Conservation (phyloP, 2,329 filamentous ascomycete genomes). For the Nigrospora osmanthi region DNA sequence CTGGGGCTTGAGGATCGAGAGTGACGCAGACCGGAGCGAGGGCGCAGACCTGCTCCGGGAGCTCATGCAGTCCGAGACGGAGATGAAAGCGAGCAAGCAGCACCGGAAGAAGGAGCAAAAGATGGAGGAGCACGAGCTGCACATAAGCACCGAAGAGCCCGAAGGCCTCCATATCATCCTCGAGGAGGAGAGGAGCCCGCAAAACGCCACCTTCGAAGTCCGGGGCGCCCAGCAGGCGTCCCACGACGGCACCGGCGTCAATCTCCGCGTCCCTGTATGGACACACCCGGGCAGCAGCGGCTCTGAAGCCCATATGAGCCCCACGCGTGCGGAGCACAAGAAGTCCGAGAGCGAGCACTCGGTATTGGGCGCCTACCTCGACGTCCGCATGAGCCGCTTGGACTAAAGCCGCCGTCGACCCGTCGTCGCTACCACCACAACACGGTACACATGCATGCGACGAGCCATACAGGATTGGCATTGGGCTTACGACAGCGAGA, state of each 20-base stretch:
- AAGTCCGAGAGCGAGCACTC: constrained; percentile 17
- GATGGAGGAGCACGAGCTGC: not conserved
- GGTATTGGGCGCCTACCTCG: constrained; percentile 16
- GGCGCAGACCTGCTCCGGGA: constrained; percentile 14
- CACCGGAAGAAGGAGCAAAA: constrained; percentile 4
- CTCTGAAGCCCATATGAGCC: not conserved
- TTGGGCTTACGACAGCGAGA: too few species aligned
- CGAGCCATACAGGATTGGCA: too few species aligned
- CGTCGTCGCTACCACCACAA: too few species aligned
- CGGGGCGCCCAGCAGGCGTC: too few species aligned
- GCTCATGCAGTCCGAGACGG: constrained; percentile 14
- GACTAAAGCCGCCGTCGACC: not conserved
- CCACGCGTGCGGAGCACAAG: constrained; percentile 5
- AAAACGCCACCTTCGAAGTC: not conserved
- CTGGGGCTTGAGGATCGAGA: constrained; percentile 16
- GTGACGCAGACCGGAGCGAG: constrained; percentile 15
- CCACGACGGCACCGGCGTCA: too few species aligned
- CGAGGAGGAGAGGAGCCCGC: constrained; percentile 3
- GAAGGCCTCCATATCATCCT: constrained; percentile 4
- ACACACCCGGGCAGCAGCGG: too few species aligned
- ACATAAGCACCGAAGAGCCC: not conserved
- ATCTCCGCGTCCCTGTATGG: too few species aligned
- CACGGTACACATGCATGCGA: too few species aligned
- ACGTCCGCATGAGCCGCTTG: constrained; percentile 12
- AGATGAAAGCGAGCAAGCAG: constrained; percentile 7